Conservation (phyloP, 768 basidiomycete species). For the Agaricus blazei region DNA sequence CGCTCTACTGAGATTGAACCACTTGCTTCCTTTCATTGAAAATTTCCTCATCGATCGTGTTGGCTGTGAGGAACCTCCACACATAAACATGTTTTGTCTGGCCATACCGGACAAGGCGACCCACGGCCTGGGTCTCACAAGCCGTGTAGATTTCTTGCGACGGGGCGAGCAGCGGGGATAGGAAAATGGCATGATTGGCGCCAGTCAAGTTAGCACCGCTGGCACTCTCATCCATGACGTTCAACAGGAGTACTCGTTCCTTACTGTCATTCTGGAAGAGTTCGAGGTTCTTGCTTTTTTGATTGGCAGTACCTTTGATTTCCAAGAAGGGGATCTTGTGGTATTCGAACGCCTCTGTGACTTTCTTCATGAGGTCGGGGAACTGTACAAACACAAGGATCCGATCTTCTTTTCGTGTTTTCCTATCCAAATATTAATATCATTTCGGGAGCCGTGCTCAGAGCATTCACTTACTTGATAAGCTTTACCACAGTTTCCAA, state of each 20-base stretch:
- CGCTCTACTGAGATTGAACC: not conserved
- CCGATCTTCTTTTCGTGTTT: conserved; percentile 72
- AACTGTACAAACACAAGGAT: conserved; percentile 96
- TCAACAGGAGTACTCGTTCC: conserved; percentile 79
- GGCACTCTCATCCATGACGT: conserved; percentile 94
- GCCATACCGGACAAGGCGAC: conserved; percentile 79
- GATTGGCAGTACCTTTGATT: conserved; percentile 71
- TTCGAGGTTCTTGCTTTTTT: conserved; percentile 79
- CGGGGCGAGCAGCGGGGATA: conserved; percentile 83
- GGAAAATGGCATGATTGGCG: conserved; percentile 93
- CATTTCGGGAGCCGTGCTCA: no score
- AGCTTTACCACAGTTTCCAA: conserved; percentile 71
- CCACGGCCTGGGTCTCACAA: conserved; percentile 78
- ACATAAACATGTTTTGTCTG: conserved; percentile 78
- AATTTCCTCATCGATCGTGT: conserved; percentile 88
- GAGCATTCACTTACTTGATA: conserved; percentile 74
- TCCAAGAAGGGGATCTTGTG: conserved; percentile 74
- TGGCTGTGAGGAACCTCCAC: conserved; percentile 77
- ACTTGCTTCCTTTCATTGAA: conserved; percentile 49
- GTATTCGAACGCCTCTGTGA: conserved; percentile 72
- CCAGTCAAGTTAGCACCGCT: conserved; percentile 89
- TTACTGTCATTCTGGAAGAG: conserved; percentile 78
- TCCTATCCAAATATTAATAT: conserved; percentile 37
- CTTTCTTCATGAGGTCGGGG: conserved; percentile 88
- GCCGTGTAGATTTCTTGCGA: conserved; percentile 83